phyloP scores from a whole-genome alignment of 768 basidiomycete genomes.

The Gautieria morchelliformis region DNA sequence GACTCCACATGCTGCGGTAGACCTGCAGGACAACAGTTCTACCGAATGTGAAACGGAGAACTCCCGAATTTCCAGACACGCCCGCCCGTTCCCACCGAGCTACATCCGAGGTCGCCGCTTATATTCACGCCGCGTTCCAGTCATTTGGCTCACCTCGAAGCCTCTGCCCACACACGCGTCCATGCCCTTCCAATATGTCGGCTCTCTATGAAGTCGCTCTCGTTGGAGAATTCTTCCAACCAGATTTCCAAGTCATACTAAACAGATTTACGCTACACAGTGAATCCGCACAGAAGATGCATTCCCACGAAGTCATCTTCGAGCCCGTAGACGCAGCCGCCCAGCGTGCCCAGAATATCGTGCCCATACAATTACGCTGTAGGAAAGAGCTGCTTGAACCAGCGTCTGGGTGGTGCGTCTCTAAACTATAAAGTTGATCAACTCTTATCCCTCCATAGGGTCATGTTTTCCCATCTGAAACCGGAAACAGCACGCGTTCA shows the following conservation, averaged over 20 bases:
- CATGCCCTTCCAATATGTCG: background rate
- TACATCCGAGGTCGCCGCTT: too few relatives aligned
- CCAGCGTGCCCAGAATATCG: slow-evolving; percentile 50
- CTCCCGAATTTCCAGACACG: too few relatives aligned
- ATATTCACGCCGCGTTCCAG: too few relatives aligned
- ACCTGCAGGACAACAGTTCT: too few relatives aligned
- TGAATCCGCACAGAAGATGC: slow-evolving; percentile 68
- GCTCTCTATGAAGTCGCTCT: slow-evolving; percentile 69
- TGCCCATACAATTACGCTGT: slow-evolving; percentile 62
- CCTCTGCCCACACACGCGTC: background rate
- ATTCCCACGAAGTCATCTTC: slow-evolving; percentile 70
- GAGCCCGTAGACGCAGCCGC: slow-evolving; percentile 63
- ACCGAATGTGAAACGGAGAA: background rate
- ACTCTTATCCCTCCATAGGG: slow-evolving; percentile 33
- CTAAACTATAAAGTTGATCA: background rate
- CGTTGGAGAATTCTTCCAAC: slow-evolving; percentile 72
- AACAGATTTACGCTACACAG: slow-evolving; percentile 76
- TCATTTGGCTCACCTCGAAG: slow-evolving; percentile 1
- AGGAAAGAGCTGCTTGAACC: slow-evolving; percentile 62
- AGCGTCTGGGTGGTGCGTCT: slow-evolving; percentile 53
- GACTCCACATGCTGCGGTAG: too few relatives aligned
- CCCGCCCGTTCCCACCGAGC: too few relatives aligned
- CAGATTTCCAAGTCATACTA: slow-evolving; percentile 66
- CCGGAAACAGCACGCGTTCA: slow-evolving; percentile 69
- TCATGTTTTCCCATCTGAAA: slow-evolving; percentile 70